Base-by-base conservation (phyloP, 768 basidiomycete genomes). In the Punctularia strigosozonata region DNA sequence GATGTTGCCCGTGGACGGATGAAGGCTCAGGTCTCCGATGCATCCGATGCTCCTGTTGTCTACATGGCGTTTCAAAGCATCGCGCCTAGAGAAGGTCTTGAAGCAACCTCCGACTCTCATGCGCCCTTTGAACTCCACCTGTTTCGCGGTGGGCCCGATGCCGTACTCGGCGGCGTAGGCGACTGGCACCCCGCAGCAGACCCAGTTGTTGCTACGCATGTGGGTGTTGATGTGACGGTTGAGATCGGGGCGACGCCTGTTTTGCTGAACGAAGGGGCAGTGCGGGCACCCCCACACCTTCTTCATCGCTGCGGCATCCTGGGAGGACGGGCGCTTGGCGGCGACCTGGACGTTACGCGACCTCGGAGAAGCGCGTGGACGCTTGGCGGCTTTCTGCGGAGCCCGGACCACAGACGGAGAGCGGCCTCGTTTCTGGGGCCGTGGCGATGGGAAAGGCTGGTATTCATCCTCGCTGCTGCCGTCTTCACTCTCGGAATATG, bases 171-270 rank as follows among this genome's bases (percentile, higher is more conserved):
- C 14, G 20, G 57, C 57, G 6, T 57, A 51, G 33, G 50, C 42
- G 4, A 53, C 6, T 22, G 54, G 50, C 5, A 63, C 44, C 8
- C 61, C 61, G n/a, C 58, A 61, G 40, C 62, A 63, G 8, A 64
- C 51, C 59, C 61, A 64, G 30, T 59, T 54, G 31, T 49, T 43
- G 33, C 51, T 51, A 36, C 59, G 62, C 23, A 60, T 61, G 36
- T 77, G 77, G 2, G 75, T 75, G 31, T 55, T 61, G 31, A 78
- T 50, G 50, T 80, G 77, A 18, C 77, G 68, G 51, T 66, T 68
- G 50, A 73, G 70, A 48, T 80, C 77, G 7, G 75, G 73, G 22
- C 67, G 50, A 19, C 77, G 71, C 28, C 59, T 57, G 55, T 71
- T 74, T 25, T 45, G 51, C 46, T 71, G 71, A 23, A 62, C 55